phyloP scores from a whole-genome alignment of 805 yeast species.

The Limtongia smithiae region DNA sequence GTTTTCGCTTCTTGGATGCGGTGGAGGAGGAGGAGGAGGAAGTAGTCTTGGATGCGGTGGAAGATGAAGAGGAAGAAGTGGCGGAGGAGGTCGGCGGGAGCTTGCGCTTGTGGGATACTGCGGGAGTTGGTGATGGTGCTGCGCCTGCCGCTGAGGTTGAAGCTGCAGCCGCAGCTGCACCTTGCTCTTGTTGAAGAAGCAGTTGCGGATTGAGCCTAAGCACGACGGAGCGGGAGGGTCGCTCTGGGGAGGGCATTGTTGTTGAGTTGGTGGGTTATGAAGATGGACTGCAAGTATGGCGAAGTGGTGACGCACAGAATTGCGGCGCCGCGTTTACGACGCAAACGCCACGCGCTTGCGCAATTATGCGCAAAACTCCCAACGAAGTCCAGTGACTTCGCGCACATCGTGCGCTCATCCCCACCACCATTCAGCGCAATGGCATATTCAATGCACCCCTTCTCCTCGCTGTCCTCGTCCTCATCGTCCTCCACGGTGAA shows the following conservation, averaged over 20 bases:
- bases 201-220: conserved; percentile 22
- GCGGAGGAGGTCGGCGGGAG: conserved; percentile 12
- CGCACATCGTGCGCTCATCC: too few species aligned
- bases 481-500: too few species aligned
- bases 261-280: background rate
- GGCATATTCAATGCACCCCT: too few species aligned
- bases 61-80: too few species aligned
- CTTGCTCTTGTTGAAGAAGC: conserved; percentile 16
- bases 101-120: conserved; percentile 6
- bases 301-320: too few species aligned
- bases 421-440: too few species aligned
- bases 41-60: conserved; percentile 3
- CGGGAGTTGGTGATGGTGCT: conserved; percentile 11
- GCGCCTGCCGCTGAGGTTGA: conserved; percentile 3
- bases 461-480: too few species aligned
- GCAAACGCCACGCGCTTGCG: too few species aligned
- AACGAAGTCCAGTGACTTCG: too few species aligned
- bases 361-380: too few species aligned
- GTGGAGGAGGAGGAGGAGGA: background rate
- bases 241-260: background rate
- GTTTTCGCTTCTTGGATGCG: conserved; percentile 14
- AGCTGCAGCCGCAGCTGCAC: conserved; percentile 4
- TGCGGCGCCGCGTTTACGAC: too few species aligned
- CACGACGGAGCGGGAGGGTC: conserved; percentile 11
- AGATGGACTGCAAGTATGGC: too few species aligned